Base-by-base conservation (phyloP, 257 asterid genomes). In the Solanum phureja region DNA sequence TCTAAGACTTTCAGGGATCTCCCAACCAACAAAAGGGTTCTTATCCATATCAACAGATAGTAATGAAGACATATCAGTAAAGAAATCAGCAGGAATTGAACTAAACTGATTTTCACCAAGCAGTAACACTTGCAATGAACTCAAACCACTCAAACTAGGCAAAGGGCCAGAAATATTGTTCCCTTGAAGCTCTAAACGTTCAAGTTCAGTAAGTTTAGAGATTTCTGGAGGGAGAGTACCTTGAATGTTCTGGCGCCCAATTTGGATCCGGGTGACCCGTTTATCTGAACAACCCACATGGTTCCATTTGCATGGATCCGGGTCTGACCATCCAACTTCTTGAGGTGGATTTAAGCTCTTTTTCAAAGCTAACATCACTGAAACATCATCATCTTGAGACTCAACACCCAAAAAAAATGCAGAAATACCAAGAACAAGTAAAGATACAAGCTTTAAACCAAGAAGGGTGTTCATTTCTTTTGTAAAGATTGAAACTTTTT, bases 111-210 rank as follows among this genome's bases (percentile, higher is more conserved):
- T 96, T 88, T 91, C 92, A 88, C 95, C 90, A 73, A 96, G 98
- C 93, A 95, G 90, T 81, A 95, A 73, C 31, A 93, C 95, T 86
- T 91, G 95, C 13, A 96, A 91, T 52, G 93, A 92, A 84, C 89
- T 83, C 86, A 96, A 86, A 37, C 98, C 98, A 31, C 90, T 94
- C 35, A 96, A 89, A 89, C 90, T 88, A 7, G 98, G 98, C 27
- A 96, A 89, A 90, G 98, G 98, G 11, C 99, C 98, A 66, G 98
- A 92, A 49, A 96, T 92, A 60, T 92, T 94, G 92, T 96, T 96
- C 95, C 94, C 89, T 62, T 95, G 98, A 19, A 96, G 93, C 95
- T 96, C 99, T 62, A 96, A 90, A 4, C 95, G 92, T 88, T 94
- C 92, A 60, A 96, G 97, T 37, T 88, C 90, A 69, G 95, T 90